These are phyloP conservation scores for Ambrosiella xylebori DNA, from an alignment of 2,329 filamentous ascomycete genomes.

Conservation along the genomic window DNA sequence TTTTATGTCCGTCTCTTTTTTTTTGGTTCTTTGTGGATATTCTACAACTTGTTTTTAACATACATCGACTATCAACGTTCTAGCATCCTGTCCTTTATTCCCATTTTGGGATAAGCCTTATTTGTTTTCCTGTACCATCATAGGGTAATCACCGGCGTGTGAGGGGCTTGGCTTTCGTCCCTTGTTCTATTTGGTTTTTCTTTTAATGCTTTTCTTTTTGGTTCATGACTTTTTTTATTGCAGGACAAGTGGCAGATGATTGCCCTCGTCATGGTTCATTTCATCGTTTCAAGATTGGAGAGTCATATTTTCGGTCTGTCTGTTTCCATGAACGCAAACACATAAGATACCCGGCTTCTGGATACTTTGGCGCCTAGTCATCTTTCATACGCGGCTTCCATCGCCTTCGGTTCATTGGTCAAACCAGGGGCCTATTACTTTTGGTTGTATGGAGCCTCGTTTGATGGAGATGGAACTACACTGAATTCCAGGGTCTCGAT, in stretches of 20 bases:
- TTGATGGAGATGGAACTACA: background rate
- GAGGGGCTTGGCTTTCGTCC: slow-evolving; percentile 6
- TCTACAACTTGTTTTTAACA: slow-evolving; percentile 18
- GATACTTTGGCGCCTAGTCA: no score
- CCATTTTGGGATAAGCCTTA: background rate
- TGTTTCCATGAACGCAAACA: background rate
- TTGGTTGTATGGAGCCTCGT: background rate
- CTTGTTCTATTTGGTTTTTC: background rate
- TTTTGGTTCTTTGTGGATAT: slow-evolving; percentile 12
- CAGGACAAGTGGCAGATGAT: no score
- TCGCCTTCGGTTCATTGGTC: background rate
- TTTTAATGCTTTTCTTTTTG: background rate
- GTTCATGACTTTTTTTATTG: background rate
- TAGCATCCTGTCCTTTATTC: background rate
- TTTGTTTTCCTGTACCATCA: background rate
- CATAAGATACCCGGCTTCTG: background rate
- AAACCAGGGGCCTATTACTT: background rate
- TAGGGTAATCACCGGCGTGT: slow-evolving; percentile 6
- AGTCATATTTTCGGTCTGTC: background rate
- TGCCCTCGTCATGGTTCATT: background rate
- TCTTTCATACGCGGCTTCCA: no score
- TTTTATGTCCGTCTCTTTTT: slow-evolving; percentile 8
- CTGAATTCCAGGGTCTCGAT: background rate
- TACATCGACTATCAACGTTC: background rate
- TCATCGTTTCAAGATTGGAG: background rate